Conservation (phyloP, 2,329 filamentous ascomycete genomes). For the Ceratocystis huliohia region DNA sequence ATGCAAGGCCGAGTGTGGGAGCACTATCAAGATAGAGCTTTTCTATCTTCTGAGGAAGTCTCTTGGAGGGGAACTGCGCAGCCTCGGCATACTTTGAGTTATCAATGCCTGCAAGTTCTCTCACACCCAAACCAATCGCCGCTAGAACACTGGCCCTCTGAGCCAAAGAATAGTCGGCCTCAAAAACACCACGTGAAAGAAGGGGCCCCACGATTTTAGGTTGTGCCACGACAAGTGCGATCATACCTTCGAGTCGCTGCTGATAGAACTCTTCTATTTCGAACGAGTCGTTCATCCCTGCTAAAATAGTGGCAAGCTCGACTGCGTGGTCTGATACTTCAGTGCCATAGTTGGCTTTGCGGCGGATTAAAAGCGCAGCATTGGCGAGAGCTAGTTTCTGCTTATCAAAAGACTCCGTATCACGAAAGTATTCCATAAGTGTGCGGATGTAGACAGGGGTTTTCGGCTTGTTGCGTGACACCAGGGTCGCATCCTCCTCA, state of each 20-base stretch:
- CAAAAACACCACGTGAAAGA: conserved; percentile 76
- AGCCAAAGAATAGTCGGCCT: conserved; percentile 77
- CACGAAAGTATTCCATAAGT: conserved; percentile 63
- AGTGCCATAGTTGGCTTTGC: conserved; percentile 77
- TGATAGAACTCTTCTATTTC: conserved; percentile 68
- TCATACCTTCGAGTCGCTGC: conserved; percentile 63
- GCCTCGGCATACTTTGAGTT: conserved; percentile 38
- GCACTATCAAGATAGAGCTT: conserved; percentile 46
- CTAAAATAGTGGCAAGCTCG: conserved; percentile 63
- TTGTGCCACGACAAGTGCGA: conserved; percentile 65
- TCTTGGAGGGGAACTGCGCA: conserved; percentile 64
- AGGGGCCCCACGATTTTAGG: conserved; percentile 69
- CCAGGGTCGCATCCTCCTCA: conserved; percentile 79
- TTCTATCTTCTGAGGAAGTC: conserved; percentile 61
- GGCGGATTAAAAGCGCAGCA: conserved; percentile 67
- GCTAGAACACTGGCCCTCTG: conserved; percentile 75
- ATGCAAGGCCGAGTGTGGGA: conserved; percentile 17
- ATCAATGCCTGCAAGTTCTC: conserved; percentile 72
- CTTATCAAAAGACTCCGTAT: conserved; percentile 71
- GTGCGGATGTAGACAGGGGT: conserved; percentile 86
- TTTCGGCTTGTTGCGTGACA: conserved; percentile 69
- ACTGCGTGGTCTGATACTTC: conserved; percentile 76
- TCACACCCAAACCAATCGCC: conserved; percentile 65
- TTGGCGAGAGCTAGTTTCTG: conserved; percentile 68
- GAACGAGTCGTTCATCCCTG: conserved; percentile 74